Percentiles rank a stretch among this genome's conserved stretches.
Evolutionary conservation across 305 asterid species (phyloP).

Genomic region (Fraxinus floribunda): DNA sequence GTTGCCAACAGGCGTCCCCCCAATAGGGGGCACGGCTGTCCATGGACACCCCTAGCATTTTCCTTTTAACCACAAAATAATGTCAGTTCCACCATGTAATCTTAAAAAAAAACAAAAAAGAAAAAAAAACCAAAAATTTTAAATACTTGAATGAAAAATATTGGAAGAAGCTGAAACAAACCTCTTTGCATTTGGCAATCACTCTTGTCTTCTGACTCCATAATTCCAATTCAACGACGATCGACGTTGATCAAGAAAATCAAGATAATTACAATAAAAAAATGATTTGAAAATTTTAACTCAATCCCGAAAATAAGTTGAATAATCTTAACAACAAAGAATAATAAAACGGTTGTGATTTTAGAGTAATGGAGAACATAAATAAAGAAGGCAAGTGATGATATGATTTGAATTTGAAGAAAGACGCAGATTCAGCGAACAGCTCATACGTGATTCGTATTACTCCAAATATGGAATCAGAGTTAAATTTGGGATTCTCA

Average conservation of each 20-base stretch:
- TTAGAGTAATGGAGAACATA: conserved; percentile 16
- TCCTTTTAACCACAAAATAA: neutral
- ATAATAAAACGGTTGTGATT: neutral
- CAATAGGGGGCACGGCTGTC: too few relatives aligned
- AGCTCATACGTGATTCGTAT: neutral
- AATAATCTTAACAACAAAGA: conserved; percentile 10
- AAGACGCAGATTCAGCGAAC: conserved; percentile 23
- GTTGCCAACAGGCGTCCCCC: too few relatives aligned
- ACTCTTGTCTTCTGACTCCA: conserved; percentile 27
- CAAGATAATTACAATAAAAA: neutral
- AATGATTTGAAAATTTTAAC: neutral
- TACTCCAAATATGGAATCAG: neutral
- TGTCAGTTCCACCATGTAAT: neutral
- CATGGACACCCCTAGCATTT: too few relatives aligned
- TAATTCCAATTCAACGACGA: conserved; percentile 4
- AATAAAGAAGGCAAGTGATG: conserved; percentile 10
- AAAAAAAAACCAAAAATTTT: neutral
- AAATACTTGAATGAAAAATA: neutral
- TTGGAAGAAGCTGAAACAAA: conserved; percentile 5
- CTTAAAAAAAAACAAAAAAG: neutral
- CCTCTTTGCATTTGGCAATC: conserved; percentile 28
- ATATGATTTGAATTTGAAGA: conserved; percentile 25
- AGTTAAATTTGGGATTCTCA: neutral
- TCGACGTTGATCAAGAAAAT: neutral
- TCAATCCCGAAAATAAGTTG: conserved; percentile 5